These are phyloP conservation scores for Kodamaea ohmeri DNA, from an alignment of 1,139 yeast species.

Conservation along the genomic window DNA sequence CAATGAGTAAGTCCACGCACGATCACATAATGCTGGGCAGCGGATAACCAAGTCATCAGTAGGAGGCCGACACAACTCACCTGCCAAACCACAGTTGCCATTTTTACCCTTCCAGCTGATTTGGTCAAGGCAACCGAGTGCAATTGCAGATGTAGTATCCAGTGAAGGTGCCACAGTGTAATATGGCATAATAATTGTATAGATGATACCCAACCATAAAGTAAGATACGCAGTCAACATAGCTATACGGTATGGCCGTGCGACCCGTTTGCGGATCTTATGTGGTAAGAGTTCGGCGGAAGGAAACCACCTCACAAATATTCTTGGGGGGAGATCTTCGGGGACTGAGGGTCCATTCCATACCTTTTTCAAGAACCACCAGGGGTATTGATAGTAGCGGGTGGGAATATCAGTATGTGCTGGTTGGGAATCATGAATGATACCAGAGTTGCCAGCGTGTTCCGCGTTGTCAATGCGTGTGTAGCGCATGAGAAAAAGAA, in stretches of 20 bases:
- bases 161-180: slow-evolving; percentile 34
- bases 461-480: background rate
- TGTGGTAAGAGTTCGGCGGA: slow-evolving; percentile 46
- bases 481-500: background rate
- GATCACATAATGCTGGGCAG: slow-evolving; percentile 87
- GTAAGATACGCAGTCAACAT: slow-evolving; percentile 36
- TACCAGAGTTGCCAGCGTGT: background rate
- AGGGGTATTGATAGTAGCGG: background rate
- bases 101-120: slow-evolving; percentile 69
- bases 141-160: slow-evolving; percentile 15
- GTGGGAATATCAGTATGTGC: background rate
- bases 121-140: slow-evolving; percentile 21
- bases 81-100: slow-evolving; percentile 74
- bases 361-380: slow-evolving; percentile 12
- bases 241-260: slow-evolving; percentile 25
- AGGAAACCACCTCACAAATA: slow-evolving; percentile 18
- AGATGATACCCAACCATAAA: slow-evolving; percentile 34
- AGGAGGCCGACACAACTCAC: slow-evolving; percentile 51
- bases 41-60: slow-evolving; percentile 51
- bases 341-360: slow-evolving; percentile 57
- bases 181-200: slow-evolving; percentile 36
- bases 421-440: background rate
- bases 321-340: slow-evolving; percentile 47
- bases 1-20: slow-evolving; percentile 75
- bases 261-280: slow-evolving; percentile 29